Percentiles rank a stretch among this genome's conserved stretches.
phyloP scores from a whole-genome alignment of 805 yeast species.

The Saccharomycopsis synnaedendra region DNA sequence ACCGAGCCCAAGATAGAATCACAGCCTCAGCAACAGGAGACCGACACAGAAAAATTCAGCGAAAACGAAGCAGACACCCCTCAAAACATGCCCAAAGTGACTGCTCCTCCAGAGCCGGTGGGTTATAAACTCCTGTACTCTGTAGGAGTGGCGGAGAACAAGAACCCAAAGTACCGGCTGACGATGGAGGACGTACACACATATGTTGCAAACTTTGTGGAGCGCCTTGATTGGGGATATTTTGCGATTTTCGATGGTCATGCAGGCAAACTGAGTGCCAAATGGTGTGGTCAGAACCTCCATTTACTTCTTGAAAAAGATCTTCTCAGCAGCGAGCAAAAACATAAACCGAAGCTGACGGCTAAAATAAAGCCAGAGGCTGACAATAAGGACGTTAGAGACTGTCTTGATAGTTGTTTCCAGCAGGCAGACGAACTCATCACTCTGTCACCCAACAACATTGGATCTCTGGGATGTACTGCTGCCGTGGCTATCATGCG shows the following conservation, averaged over 20 bases:
- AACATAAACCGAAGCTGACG: not conserved
- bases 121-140: conserved; percentile 41
- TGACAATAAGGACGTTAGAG: conserved; percentile 46
- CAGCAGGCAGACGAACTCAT: conserved; percentile 64
- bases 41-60: no score
- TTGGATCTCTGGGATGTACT: conserved; percentile 82
- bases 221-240: conserved; percentile 83
- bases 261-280: conserved; percentile 87
- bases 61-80: no score
- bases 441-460: conserved; percentile 33
- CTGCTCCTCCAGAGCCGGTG: not conserved
- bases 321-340: conserved; percentile 27
- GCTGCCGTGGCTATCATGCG: conserved; percentile 88
- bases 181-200: conserved; percentile 97
- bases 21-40: no score
- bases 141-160: conserved; percentile 90
- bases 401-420: conserved; percentile 58
- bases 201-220: conserved; percentile 87
- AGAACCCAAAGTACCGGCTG: conserved; percentile 66
- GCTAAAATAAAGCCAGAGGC: conserved; percentile 19
- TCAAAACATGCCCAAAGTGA: no score
- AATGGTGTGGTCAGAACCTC: conserved; percentile 86
- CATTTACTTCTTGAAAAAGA: conserved; percentile 58
- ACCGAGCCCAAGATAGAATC: no score
- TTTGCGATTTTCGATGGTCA: conserved; percentile 96